Conservation (phyloP, 768 basidiomycete genomes). For the Agaricus subrufescens region DNA sequence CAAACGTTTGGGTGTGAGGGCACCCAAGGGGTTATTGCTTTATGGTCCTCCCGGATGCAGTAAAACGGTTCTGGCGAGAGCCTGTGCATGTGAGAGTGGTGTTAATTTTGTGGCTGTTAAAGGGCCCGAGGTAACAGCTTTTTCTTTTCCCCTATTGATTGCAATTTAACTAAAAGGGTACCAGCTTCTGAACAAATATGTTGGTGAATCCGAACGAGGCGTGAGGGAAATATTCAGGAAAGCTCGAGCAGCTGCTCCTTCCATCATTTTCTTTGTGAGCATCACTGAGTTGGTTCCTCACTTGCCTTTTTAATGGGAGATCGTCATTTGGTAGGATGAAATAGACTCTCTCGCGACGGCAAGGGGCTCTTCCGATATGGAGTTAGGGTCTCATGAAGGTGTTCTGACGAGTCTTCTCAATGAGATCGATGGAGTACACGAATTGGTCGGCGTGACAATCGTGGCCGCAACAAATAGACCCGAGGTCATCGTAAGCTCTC, state of each 20-base stretch:
- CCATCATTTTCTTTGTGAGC: slow-evolving; percentile 94
- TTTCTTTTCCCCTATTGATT: not conserved
- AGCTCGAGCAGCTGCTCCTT: slow-evolving; percentile 89
- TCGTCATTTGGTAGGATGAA: slow-evolving; percentile 65
- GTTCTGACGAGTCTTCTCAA: slow-evolving; percentile 91
- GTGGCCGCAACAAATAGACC: slow-evolving; percentile 96
- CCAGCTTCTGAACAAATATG: slow-evolving; percentile 94
- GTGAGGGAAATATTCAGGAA: slow-evolving; percentile 95
- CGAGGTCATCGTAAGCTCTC: slow-evolving; percentile 61
- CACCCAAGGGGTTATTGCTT: slow-evolving; percentile 85
- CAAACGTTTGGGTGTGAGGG: slow-evolving; percentile 77
- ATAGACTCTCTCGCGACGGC: slow-evolving; percentile 91
- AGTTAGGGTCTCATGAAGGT: slow-evolving; percentile 67
- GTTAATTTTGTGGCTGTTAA: slow-evolving; percentile 97
- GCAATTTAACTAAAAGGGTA: not conserved
- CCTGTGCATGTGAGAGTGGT: slow-evolving; percentile 89
- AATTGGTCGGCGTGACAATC: slow-evolving; percentile 90
- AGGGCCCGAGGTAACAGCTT: slow-evolving; percentile 79
- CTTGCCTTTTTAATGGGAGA: not conserved
- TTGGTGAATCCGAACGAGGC: slow-evolving; percentile 94
- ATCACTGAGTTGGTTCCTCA: not conserved
- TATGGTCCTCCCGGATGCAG: slow-evolving; percentile 98
- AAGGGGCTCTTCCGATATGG: slow-evolving; percentile 56
- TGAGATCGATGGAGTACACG: slow-evolving; percentile 98
- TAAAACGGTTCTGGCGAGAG: slow-evolving; percentile 90